These are phyloP conservation scores for Rostrohypoxylon terebratum DNA, from an alignment of 495 filamentous ascomycete genomes.

Conservation along the genomic window DNA sequence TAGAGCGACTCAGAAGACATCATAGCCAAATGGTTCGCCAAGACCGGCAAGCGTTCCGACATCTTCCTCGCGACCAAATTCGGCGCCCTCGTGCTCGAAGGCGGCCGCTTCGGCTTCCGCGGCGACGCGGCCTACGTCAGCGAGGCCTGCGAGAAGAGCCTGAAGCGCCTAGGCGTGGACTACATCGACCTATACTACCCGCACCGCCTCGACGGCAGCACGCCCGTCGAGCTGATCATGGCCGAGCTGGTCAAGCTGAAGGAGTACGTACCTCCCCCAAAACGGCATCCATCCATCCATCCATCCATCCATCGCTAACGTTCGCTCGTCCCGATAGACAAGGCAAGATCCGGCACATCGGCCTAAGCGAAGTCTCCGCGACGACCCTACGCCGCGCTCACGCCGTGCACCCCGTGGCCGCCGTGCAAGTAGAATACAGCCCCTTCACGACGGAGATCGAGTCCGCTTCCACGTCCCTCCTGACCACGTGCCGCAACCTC, in stretches of 20 bases:
- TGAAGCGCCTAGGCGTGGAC: slow-evolving; percentile 59
- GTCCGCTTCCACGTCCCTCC: slow-evolving; percentile 53
- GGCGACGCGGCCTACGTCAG: slow-evolving; percentile 63
- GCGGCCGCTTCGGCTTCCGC: slow-evolving; percentile 45
- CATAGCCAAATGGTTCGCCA: slow-evolving; percentile 67
- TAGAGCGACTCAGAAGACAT: slow-evolving; percentile 65
- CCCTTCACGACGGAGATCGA: slow-evolving; percentile 72
- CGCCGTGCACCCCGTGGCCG: slow-evolving; percentile 69
- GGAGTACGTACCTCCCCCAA: slow-evolving; percentile 49
- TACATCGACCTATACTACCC: slow-evolving; percentile 63
- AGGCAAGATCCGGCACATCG: slow-evolving; percentile 71
- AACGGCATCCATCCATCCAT: no score
- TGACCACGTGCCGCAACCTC: slow-evolving; percentile 70
- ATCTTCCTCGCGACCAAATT: slow-evolving; percentile 73
- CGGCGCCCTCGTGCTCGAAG: slow-evolving; percentile 45
- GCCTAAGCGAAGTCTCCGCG: slow-evolving; percentile 67
- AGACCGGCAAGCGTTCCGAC: slow-evolving; percentile 62
- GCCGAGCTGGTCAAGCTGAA: slow-evolving; percentile 62
- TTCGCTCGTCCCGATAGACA: slow-evolving; percentile 20
- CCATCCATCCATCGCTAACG: no score
- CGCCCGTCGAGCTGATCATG: slow-evolving; percentile 61
- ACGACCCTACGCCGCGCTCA: slow-evolving; percentile 69
- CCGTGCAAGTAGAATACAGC: slow-evolving; percentile 73
- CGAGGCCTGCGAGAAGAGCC: slow-evolving; percentile 59
- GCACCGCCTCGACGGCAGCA: slow-evolving; percentile 49